phyloP scores from a whole-genome alignment of 2,329 filamentous ascomycete genomes.

The Hirsutella thompsonii region DNA sequence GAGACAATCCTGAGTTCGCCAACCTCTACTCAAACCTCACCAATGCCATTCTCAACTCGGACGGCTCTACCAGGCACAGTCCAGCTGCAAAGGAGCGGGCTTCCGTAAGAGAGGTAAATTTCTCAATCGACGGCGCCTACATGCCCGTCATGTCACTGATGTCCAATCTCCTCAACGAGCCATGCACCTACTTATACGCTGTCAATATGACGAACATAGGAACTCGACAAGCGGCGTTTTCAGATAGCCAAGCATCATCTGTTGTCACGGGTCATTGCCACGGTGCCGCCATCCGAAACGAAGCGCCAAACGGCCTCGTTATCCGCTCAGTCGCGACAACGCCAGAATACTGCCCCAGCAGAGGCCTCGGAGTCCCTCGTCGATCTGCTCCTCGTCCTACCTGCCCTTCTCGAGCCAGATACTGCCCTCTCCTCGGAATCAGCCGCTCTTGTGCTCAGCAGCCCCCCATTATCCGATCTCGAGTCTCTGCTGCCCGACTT shows the following conservation, averaged over 20 bases:
- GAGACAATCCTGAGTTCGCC: slow-evolving; percentile 47
- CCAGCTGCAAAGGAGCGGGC: slow-evolving; percentile 35
- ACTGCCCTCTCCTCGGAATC: slow-evolving; percentile 22
- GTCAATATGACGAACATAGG: too few relatives aligned
- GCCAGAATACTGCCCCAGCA: slow-evolving; percentile 2
- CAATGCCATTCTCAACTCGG: slow-evolving; percentile 38
- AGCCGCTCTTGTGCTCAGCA: slow-evolving; percentile 31
- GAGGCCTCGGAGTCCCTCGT: slow-evolving; percentile 30
- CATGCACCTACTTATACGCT: too few relatives aligned
- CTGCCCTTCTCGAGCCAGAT: slow-evolving; percentile 28
- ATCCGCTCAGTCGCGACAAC: neutral
- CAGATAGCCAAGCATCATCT: slow-evolving; percentile 36
- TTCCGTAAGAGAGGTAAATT: slow-evolving; percentile 32
- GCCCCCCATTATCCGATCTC: slow-evolving; percentile 35
- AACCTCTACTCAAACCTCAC: slow-evolving; percentile 42
- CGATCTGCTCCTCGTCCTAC: slow-evolving; percentile 42
- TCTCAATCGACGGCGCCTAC: neutral
- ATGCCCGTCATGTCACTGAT: too few relatives aligned
- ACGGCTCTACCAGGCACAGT: slow-evolving; percentile 44
- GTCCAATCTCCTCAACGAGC: too few relatives aligned
- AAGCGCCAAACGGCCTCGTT: neutral
- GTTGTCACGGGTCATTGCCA: slow-evolving; percentile 35
- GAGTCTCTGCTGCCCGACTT: slow-evolving; percentile 34
- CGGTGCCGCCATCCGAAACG: slow-evolving; percentile 21
- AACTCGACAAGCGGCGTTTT: slow-evolving; percentile 35